phyloP scores from a whole-genome alignment of 768 basidiomycete species.

The Royoungia palumana region DNA sequence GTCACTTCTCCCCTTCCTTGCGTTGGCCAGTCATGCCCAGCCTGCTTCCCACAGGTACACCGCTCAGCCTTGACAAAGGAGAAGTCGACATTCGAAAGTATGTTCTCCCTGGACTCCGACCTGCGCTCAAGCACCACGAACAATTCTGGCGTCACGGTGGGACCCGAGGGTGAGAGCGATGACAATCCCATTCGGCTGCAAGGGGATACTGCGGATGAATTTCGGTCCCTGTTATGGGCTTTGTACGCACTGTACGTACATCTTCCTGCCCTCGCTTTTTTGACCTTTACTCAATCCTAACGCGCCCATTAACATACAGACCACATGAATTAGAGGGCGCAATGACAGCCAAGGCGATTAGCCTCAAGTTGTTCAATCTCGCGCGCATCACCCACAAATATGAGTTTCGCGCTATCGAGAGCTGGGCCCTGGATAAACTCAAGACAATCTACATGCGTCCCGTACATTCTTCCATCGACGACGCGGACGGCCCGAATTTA shows the following conservation, averaged over 20 bases:
- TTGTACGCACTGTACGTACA: conserved; percentile 48
- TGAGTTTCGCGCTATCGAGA: conserved; percentile 43
- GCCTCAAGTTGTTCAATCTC: conserved; percentile 44
- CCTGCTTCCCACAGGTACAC: conserved; percentile 32
- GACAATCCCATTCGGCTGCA: conserved; percentile 48
- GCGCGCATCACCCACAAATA: conserved; percentile 49
- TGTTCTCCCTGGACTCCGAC: conserved; percentile 43
- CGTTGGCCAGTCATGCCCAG: conserved; percentile 19
- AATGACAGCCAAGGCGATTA: conserved; percentile 41
- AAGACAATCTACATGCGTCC: conserved; percentile 36
- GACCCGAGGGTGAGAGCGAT: conserved; percentile 47
- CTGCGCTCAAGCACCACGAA: conserved; percentile 25
- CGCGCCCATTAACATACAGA: conserved; percentile 26
- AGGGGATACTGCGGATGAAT: conserved; percentile 46
- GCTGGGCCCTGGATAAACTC: conserved; percentile 43
- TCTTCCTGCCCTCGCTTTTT: background rate
- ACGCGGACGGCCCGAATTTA: conserved; percentile 37
- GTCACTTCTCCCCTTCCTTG: conserved; percentile 27
- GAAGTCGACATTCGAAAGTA: conserved; percentile 44
- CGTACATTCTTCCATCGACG: conserved; percentile 27
- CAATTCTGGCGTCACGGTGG: conserved; percentile 27
- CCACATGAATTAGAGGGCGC: conserved; percentile 45
- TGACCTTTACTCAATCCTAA: background rate
- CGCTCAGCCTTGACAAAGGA: conserved; percentile 43
- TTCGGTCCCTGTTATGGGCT: conserved; percentile 52